Percentiles rank a stretch among this genome's conserved stretches.
Conservation (phyloP, 2,329 filamentous ascomycete species). For the Hortaea sp. region DNA sequence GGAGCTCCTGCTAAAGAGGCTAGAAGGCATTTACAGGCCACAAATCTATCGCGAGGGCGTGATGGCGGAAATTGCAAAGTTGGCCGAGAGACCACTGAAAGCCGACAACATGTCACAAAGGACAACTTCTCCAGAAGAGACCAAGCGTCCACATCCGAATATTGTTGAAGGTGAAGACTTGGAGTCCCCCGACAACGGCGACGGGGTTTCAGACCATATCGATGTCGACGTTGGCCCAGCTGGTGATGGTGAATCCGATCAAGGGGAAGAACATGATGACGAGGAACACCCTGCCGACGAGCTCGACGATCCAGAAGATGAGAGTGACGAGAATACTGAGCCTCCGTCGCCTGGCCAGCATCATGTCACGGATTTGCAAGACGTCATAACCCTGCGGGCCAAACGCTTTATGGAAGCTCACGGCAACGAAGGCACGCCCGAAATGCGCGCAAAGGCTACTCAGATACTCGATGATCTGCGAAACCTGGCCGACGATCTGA, state of each 20-base stretch:
- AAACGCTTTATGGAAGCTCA: slow-evolving; percentile 77
- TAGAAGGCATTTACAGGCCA: slow-evolving; percentile 83
- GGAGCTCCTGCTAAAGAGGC: slow-evolving; percentile 71
- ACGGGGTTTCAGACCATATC: slow-evolving; percentile 30
- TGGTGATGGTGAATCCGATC: slow-evolving; percentile 44
- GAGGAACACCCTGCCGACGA: slow-evolving; percentile 17
- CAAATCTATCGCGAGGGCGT: slow-evolving; percentile 97
- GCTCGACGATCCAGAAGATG: slow-evolving; percentile 17
- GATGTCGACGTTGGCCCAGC: slow-evolving; percentile 20
- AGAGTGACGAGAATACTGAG: slow-evolving; percentile 51
- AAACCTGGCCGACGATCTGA: slow-evolving; percentile 60
- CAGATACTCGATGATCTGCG: slow-evolving; percentile 67
- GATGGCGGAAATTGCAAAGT: slow-evolving; percentile 76
- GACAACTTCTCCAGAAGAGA: slow-evolving; percentile 3
- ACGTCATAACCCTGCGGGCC: slow-evolving; percentile 65
- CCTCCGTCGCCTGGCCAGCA: slow-evolving; percentile 26
- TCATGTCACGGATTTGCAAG: slow-evolving; percentile 46
- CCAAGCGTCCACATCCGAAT: slow-evolving; percentile 2
- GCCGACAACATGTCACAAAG: neutral
- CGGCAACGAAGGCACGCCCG: slow-evolving; percentile 63
- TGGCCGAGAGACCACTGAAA: slow-evolving; percentile 45
- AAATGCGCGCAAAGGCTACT: slow-evolving; percentile 68
- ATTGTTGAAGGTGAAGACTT: slow-evolving; percentile 9
- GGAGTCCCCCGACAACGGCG: slow-evolving; percentile 11
- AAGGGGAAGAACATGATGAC: slow-evolving; percentile 15